These are phyloP conservation scores for Fonsecaea monophora DNA, from an alignment of 2,329 filamentous ascomycete species.

Conservation along the genomic window DNA sequence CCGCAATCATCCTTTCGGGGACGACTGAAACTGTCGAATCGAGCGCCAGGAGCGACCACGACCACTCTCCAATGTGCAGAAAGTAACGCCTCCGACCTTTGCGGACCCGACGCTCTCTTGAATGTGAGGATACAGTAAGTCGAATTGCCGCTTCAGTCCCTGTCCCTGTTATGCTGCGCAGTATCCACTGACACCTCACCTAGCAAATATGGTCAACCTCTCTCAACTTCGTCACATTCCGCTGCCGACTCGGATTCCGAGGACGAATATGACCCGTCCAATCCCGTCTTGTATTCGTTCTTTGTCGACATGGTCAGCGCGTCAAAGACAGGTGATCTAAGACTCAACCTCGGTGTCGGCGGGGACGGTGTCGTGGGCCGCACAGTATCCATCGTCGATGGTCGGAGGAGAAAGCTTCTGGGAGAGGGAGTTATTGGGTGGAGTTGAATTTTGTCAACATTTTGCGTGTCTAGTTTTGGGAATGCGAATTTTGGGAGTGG, in stretches of 20 bases:
- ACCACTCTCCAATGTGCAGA: conserved; percentile 28
- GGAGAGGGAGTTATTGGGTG: conserved; percentile 39
- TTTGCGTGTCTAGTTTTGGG: no score
- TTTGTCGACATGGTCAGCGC: conserved; percentile 15
- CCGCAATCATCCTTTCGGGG: conserved; percentile 32
- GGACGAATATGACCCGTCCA: conserved; percentile 14
- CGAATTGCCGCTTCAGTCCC: neutral
- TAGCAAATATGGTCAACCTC: conserved; percentile 34
- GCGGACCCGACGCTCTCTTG: conserved; percentile 6
- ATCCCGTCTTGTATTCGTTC: conserved; percentile 38
- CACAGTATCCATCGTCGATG: conserved; percentile 35
- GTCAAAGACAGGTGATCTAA: conserved; percentile 9
- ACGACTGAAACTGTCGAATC: conserved; percentile 33
- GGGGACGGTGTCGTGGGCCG: conserved; percentile 39
- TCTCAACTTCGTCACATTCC: conserved; percentile 16
- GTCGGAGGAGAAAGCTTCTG: conserved; percentile 26
- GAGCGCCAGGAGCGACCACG: conserved; percentile 21
- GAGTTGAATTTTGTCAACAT: conserved; percentile 26
- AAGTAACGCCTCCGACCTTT: neutral
- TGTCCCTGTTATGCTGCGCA: neutral
- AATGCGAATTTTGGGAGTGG: neutral
- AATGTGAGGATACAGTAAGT: conserved; percentile 35
- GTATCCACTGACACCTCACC: neutral
- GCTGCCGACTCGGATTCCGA: conserved; percentile 1
- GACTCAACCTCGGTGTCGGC: conserved; percentile 38